phyloP scores from a whole-genome alignment of 1,284 basidiomycete species.

The Austroboletus novae-zelandiae region DNA sequence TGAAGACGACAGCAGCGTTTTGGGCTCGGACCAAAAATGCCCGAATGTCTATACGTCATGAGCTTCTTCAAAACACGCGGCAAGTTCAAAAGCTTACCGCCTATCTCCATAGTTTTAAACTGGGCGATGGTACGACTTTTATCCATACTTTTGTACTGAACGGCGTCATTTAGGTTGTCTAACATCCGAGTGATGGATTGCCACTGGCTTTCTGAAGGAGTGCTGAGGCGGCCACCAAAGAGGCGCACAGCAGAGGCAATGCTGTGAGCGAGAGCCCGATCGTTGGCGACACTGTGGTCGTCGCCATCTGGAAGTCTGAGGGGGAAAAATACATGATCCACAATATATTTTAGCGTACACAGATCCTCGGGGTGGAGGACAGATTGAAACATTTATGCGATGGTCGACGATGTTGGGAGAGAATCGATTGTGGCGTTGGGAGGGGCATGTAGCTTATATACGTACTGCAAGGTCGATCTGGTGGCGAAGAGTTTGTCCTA shows the following conservation, averaged over 20 bases:
- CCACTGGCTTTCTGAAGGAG: conserved; percentile 4
- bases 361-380: too few relatives aligned
- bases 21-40: neutral
- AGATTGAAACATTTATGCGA: too few relatives aligned
- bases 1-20: neutral
- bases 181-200: conserved; percentile 6
- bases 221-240: neutral
- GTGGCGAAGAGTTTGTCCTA: too few relatives aligned
- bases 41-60: neutral
- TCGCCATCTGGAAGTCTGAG: conserved; percentile 20
- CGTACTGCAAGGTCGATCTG: too few relatives aligned
- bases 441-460: too few relatives aligned
- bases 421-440: too few relatives aligned
- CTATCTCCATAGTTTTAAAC: conserved; percentile 11
- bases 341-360: conserved; percentile 4
- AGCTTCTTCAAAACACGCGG: neutral
- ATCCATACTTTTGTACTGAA: neutral
- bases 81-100: conserved; percentile 10
- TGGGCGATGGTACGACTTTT: neutral
- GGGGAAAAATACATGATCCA: conserved; percentile 24
- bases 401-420: too few relatives aligned
- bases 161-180: neutral
- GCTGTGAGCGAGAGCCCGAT: conserved; percentile 10
- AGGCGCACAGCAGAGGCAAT: conserved; percentile 1
- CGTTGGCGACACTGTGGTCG: conserved; percentile 11